These are phyloP conservation scores for Fusarium clavum DNA, from an alignment of 2,329 filamentous ascomycete species.

Conservation along the genomic window DNA sequence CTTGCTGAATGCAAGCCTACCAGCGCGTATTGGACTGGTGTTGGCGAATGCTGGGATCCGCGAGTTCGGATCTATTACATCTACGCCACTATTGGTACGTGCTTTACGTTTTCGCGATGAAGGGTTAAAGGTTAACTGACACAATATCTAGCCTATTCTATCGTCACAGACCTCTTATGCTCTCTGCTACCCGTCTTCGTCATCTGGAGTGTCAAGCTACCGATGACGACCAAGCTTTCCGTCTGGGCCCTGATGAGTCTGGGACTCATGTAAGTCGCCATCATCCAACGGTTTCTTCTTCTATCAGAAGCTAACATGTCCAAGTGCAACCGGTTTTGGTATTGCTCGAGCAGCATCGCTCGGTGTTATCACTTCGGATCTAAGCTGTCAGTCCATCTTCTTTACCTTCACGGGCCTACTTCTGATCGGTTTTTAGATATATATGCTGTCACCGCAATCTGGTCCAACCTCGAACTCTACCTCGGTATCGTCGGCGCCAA, in stretches of 20 bases:
- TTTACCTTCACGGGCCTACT: accelerated
- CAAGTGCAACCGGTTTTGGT: slow-evolving; percentile 39
- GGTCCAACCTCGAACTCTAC: slow-evolving; percentile 54
- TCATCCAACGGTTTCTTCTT: too few species aligned
- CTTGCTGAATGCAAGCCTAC: slow-evolving; percentile 50
- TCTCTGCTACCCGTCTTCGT: slow-evolving; percentile 48
- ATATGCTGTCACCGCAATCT: slow-evolving; percentile 52
- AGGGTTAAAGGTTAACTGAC: background rate
- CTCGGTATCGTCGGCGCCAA: slow-evolving; percentile 54
- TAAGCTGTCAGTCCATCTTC: slow-evolving; percentile 31
- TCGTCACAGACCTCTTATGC: slow-evolving; percentile 35
- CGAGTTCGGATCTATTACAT: slow-evolving; percentile 51
- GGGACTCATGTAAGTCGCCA: slow-evolving; percentile 39
- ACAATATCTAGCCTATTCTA: slow-evolving; percentile 23
- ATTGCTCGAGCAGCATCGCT: slow-evolving; percentile 40
- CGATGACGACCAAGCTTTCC: slow-evolving; percentile 46
- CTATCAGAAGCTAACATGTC: background rate
- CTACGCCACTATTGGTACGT: slow-evolving; percentile 48
- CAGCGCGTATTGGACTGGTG: slow-evolving; percentile 49
- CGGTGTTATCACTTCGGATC: slow-evolving; percentile 33
- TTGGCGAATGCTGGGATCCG: slow-evolving; percentile 48
- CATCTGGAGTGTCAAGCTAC: slow-evolving; percentile 51
- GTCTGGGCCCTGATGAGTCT: slow-evolving; percentile 51
- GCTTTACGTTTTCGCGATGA: background rate
- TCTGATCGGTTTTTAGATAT: slow-evolving; percentile 33